Evolutionary conservation across 805 yeast species (phyloP), one percentile per base, ranked within the genome.

Genomic region (Torulaspora microellipsoides): DNA sequence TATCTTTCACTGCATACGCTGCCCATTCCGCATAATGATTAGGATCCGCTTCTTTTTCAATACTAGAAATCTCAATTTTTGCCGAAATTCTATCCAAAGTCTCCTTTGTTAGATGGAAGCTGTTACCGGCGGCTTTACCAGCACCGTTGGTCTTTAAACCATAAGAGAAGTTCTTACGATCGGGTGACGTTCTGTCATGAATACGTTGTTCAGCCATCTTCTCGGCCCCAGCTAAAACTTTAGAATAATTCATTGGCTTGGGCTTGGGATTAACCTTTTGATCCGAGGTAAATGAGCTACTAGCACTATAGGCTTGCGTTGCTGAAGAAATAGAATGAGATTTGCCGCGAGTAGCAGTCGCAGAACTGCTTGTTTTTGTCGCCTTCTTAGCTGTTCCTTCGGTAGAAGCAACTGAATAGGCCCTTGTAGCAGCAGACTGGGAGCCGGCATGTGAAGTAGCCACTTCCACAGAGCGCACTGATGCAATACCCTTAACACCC

Each of bases 21-120:
- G 78, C 71, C 25, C 67, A 66, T 29, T 70, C 60, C 14, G 77
- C 72, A 47, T 69, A 71, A 38, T 60, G 53, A 7, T 62, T 47
- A 14, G 60, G 52, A 32, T 60, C 58, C 2, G 88, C 87, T 38
- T 87, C 87, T 17, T 75, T 73, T 31, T 83, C 85, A 12, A 86
- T 86, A 41, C 78, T 86, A 7, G 81, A 27, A 23, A 38, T 38
- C 4, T 38, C 46, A 28, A 43, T 38, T 29, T 32, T 43, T 2
- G 46, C 34, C 4, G 46, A 48, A 28, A 54, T 46, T 15, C 41
- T 52, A 39, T 45, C 40, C 51, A 59, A 48, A 13, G 55, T 49
- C 12, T 54, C 56, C 27, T 52, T 44, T 23, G 55, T 48, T 20
- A 59, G 33, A 4, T 49, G 42, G 30, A 59, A 55, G 34, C 56